Percentiles rank a stretch among this genome's conserved stretches.
Evolutionary conservation across 2,329 filamentous ascomycete genomes (phyloP).

Genomic region (Camptophora hylomeconis): DNA sequence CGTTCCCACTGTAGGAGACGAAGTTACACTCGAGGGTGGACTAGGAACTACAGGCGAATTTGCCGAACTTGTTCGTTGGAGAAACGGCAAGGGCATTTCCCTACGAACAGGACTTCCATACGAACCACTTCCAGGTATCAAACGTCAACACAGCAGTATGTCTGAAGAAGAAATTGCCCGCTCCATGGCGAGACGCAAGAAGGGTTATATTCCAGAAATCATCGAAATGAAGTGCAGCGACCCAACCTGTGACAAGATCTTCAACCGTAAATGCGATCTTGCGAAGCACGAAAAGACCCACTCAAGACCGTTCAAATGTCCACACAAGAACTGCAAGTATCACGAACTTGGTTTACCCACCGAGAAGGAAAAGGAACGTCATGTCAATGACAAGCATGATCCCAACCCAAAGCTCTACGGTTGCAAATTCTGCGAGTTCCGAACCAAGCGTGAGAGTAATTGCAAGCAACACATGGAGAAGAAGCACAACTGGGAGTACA

Average conservation of each 20-base stretch:
- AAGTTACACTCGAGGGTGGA: slow-evolving; percentile 69
- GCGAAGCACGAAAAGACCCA: slow-evolving; percentile 99
- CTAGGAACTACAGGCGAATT: slow-evolving; percentile 69
- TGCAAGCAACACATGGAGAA: slow-evolving; percentile 99
- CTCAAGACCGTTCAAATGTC: slow-evolving; percentile 90
- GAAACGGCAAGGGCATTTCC: slow-evolving; percentile 67
- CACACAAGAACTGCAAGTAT: slow-evolving; percentile 73
- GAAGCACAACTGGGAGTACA: slow-evolving; percentile 78
- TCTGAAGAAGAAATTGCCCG: slow-evolving; percentile 70
- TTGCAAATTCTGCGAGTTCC: slow-evolving; percentile 82
- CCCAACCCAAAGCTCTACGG: slow-evolving; percentile 65
- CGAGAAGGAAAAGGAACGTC: slow-evolving; percentile 92
- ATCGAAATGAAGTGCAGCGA: slow-evolving; percentile 68
- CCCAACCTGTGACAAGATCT: slow-evolving; percentile 71
- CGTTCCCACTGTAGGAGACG: slow-evolving; percentile 47
- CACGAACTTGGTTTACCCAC: slow-evolving; percentile 85
- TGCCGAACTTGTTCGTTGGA: slow-evolving; percentile 70
- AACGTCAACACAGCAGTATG: slow-evolving; percentile 45
- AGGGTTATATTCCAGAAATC: slow-evolving; percentile 77
- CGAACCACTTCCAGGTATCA: slow-evolving; percentile 35
- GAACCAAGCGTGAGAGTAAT: slow-evolving; percentile 90
- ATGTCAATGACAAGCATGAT: slow-evolving; percentile 93
- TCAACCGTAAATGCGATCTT: slow-evolving; percentile 91
- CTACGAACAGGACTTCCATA: slow-evolving; percentile 57
- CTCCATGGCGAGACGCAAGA: slow-evolving; percentile 92